phyloP scores from a whole-genome alignment of 805 yeast species.

The Candida orba region DNA sequence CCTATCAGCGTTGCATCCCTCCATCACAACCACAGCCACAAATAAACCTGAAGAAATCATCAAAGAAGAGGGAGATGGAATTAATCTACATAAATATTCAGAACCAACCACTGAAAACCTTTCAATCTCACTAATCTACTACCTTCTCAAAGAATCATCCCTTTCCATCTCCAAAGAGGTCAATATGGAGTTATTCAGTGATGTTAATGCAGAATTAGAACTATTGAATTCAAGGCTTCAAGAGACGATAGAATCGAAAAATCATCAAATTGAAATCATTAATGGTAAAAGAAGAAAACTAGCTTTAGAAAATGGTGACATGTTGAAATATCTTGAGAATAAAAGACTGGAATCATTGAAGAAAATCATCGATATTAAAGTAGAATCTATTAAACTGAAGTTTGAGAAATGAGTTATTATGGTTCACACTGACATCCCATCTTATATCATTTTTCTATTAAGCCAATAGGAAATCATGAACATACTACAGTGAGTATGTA shows the following conservation, averaged over 20 bases:
- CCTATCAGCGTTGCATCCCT: neutral
- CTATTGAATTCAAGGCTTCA: neutral
- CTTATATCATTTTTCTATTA: no score
- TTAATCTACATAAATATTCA: conserved; percentile 3
- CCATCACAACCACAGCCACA: neutral
- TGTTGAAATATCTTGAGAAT: no score
- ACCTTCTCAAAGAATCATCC: conserved; percentile 1
- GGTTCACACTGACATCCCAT: no score
- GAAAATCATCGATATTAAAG: no score
- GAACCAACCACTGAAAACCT: neutral
- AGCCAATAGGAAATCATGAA: no score
- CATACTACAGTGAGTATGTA: no score
- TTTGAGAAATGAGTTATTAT: no score
- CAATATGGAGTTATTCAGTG: neutral
- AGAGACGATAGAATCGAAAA: neutral
- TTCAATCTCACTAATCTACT: neutral
- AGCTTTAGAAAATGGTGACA: no score
- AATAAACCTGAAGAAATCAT: neutral
- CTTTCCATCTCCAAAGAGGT: conserved; percentile 1
- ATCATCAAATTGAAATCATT: neutral
- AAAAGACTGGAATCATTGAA: no score
- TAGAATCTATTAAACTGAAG: no score
- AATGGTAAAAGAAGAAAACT: conserved; percentile 4
- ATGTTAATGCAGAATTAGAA: neutral
- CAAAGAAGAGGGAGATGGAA: neutral